Base-by-base conservation (phyloP, 1,139 yeast species). In the Candida pseudoviswanathii region DNA sequence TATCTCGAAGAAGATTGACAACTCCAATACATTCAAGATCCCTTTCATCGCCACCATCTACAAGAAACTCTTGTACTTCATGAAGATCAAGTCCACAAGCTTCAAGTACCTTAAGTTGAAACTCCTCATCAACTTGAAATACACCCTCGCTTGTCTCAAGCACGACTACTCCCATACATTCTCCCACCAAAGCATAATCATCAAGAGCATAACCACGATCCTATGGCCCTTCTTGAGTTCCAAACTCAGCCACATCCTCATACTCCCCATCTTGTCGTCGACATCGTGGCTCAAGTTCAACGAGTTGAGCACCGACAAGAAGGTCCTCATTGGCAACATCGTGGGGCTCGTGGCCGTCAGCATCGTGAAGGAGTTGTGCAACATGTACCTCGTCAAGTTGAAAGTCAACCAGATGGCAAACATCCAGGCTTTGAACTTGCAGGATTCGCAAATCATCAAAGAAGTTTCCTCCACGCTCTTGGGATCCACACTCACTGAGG, bases 221-320 rank as follows among this genome's bases (percentile, higher is more conserved):
- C 25, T 67, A 40, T 75, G 80, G 80, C 80, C 81, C 21, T 71
- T 65, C 49, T 26, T 70, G 9, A 65, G 77, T 9, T 65, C 77
- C 0, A 42, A 33, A 42, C 34, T 42, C 25, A 33, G 26, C 21
- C 10, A n/a, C 2, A 3, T 16, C 6, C 3, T 33, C 3, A 42
- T 42, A 4, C 9, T 33, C 3, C 44, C 44, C 25, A 16, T 42
- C 5, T 25, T 42, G 8, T 33, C 21, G 5, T 25, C 30, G 8
- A 10, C 5, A 24, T 10, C 36, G 6, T 25, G 27, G 21, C 33
- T 22, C 4, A 16, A 22, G 10, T 44, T 46, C 11, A 40, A 44
- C 5, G 43, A 45, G 26, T 47, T 67, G 10, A 60, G 68, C 2
- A 46, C 52, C 6, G 71, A 67, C 8, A 70, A 66, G 44, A 45